Evolutionary conservation across 176 grass and related monocot species (phyloP).

Genomic region (Ensete ventricosum): DNA sequence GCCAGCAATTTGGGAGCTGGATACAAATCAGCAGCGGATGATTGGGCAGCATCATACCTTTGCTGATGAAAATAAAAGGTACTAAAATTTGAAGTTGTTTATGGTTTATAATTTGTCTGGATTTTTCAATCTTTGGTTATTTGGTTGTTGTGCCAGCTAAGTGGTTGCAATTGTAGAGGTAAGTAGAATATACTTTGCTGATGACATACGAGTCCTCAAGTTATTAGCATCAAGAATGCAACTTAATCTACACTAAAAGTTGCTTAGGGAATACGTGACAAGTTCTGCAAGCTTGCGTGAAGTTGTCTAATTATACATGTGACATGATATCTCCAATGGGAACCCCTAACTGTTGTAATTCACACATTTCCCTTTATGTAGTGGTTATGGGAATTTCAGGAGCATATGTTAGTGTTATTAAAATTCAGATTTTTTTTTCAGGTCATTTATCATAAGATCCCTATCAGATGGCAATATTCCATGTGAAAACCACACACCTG

Average conservation of each 20-base stretch:
- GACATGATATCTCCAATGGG: background rate
- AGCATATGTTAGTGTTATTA: background rate
- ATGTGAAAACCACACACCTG: constrained; percentile 35
- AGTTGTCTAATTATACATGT: background rate
- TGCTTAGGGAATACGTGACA: background rate
- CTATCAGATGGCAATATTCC: constrained; percentile 81
- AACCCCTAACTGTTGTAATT: background rate
- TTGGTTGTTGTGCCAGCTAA: background rate
- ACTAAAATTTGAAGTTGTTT: constrained; percentile 1
- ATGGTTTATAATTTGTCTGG: background rate
- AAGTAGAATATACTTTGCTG: background rate
- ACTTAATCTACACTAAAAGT: background rate
- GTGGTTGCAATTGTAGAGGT: no score
- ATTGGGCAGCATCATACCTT: constrained; percentile 57
- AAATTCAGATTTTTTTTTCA: constrained; percentile 29
- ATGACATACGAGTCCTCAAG: background rate
- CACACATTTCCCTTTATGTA: background rate
- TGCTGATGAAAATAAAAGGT: constrained; percentile 54
- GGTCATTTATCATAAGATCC: constrained; percentile 81
- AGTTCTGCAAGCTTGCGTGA: background rate
- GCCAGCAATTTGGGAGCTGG: constrained; percentile 77
- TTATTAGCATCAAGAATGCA: background rate
- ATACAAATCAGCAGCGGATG: constrained; percentile 78
- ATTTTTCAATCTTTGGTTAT: background rate
- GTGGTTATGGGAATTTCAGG: background rate